A percentile compares a stretch with the other conserved stretches of the same genome.
Conservation (phyloP, 139 green algal species). For the Limnomonas spitsbergensis region DNA sequence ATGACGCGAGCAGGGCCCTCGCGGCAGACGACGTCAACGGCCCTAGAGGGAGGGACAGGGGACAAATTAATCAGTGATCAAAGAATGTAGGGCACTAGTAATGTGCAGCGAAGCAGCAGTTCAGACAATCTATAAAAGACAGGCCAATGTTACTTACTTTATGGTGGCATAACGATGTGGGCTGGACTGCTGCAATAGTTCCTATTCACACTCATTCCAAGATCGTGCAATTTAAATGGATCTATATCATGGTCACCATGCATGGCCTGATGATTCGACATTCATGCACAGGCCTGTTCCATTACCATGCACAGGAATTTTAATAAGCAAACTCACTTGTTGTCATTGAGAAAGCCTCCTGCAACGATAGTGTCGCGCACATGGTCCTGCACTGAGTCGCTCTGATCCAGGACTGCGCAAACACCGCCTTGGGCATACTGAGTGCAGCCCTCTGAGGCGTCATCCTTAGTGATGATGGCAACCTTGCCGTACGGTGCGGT, state of each 20-base stretch:
- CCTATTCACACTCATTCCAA: too few species aligned
- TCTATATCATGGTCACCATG: too few species aligned
- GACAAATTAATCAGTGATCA: too few species aligned
- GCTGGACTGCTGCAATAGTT: too few species aligned
- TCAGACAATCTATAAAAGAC: too few species aligned
- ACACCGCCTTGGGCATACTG: slow-evolving; percentile 91
- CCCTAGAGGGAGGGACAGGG: slow-evolving; percentile 45
- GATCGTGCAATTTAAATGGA: too few species aligned
- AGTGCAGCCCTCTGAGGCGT: slow-evolving; percentile 77
- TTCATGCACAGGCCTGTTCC: too few species aligned
- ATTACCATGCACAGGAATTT: too few species aligned
- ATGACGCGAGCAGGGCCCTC: slow-evolving; percentile 87
- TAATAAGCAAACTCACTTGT: slow-evolving; percentile 66
- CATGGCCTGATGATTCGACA: too few species aligned
- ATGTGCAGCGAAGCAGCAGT: background rate
- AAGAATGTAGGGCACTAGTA: background rate
- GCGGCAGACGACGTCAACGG: slow-evolving; percentile 87
- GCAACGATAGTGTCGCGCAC: slow-evolving; percentile 88
- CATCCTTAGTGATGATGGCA: slow-evolving; percentile 90
- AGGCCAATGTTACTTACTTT: too few species aligned
- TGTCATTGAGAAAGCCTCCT: slow-evolving; percentile 78
- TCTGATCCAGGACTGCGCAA: slow-evolving; percentile 86
- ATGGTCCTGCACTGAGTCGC: slow-evolving; percentile 84
- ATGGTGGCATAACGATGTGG: too few species aligned
- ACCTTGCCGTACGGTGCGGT: slow-evolving; percentile 88